Conservation (phyloP, 169 alveolate genomes). For the Cardiosporidium cionae region DNA sequence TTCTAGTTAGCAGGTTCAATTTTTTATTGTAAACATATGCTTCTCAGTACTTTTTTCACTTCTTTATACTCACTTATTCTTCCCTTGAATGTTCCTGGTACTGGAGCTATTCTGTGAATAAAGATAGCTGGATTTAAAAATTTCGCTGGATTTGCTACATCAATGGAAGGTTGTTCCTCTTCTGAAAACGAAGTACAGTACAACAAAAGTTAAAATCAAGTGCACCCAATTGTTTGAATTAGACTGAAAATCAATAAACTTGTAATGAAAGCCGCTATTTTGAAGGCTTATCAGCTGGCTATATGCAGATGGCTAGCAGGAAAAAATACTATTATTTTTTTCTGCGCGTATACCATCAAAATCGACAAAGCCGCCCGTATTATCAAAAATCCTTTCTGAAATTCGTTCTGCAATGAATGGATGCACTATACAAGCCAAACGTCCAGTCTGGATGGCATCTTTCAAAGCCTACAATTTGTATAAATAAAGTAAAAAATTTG, state of each 20-base stretch:
- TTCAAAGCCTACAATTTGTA: slow-evolving; percentile 18
- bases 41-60: neutral
- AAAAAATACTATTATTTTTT: neutral
- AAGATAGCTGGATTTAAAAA: slow-evolving; percentile 13
- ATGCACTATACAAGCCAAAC: slow-evolving; percentile 17
- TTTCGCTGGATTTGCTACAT: slow-evolving; percentile 15
- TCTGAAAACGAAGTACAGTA: neutral
- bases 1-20: too few species aligned
- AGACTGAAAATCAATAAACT: neutral
- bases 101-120: slow-evolving; percentile 31
- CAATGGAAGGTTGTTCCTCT: neutral
- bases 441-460: neutral
- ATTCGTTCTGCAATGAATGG: slow-evolving; percentile 24
- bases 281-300: neutral
- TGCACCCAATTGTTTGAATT: neutral
- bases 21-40: neutral
- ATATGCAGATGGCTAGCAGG: neutral
- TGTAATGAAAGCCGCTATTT: neutral
- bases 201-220: neutral
- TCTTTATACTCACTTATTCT: slow-evolving; percentile 7
- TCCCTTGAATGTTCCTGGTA: slow-evolving; percentile 33
- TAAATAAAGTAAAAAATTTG: too few species aligned
- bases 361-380: neutral
- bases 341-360: slow-evolving; percentile 8
- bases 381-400: neutral